phyloP scores from a whole-genome alignment of 352 stramenopile genomes.

The Phytophthora ramorum region DNA sequence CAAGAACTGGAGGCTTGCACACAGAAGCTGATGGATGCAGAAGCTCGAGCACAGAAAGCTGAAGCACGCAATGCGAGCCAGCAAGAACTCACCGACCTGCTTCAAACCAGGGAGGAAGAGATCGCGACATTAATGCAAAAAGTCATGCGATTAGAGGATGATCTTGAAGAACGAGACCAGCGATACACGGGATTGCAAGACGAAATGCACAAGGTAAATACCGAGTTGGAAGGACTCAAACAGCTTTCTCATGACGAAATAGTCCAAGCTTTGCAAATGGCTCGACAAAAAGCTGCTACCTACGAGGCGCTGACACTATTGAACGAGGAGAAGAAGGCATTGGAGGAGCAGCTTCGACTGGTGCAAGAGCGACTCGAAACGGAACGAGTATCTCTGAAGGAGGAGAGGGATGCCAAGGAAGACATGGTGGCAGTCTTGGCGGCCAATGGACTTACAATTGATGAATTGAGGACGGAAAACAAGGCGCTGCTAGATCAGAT shows the following conservation, averaged over 20 bases:
- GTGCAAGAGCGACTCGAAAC: slow-evolving; percentile 37
- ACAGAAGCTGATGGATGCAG: slow-evolving; percentile 8
- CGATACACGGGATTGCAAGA: slow-evolving; percentile 33
- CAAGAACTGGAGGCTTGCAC: slow-evolving; percentile 21
- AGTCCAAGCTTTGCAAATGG: slow-evolving; percentile 76
- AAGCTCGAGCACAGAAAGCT: slow-evolving; percentile 10
- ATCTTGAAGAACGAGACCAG: slow-evolving; percentile 33
- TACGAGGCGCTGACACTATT: slow-evolving; percentile 67
- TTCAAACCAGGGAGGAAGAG: slow-evolving; percentile 52
- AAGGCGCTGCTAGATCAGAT: slow-evolving; percentile 14
- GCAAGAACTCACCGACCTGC: slow-evolving; percentile 16
- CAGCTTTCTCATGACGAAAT: slow-evolving; percentile 77
- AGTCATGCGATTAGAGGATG: slow-evolving; percentile 45
- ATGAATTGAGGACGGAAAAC: slow-evolving; percentile 44
- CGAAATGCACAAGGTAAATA: slow-evolving; percentile 40
- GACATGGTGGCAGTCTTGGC: slow-evolving; percentile 16
- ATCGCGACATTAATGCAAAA: slow-evolving; percentile 55
- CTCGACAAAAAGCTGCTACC: slow-evolving; percentile 58
- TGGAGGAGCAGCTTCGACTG: slow-evolving; percentile 44
- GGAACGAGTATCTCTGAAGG: slow-evolving; percentile 13
- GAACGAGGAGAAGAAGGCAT: slow-evolving; percentile 60
- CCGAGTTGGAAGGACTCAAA: slow-evolving; percentile 42
- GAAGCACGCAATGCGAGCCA: slow-evolving; percentile 16
- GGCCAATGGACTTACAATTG: slow-evolving; percentile 19
- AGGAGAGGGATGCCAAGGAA: slow-evolving; percentile 28